Base-by-base conservation (phyloP, 2,329 filamentous ascomycete species). In the Talaromyces sp. region DNA sequence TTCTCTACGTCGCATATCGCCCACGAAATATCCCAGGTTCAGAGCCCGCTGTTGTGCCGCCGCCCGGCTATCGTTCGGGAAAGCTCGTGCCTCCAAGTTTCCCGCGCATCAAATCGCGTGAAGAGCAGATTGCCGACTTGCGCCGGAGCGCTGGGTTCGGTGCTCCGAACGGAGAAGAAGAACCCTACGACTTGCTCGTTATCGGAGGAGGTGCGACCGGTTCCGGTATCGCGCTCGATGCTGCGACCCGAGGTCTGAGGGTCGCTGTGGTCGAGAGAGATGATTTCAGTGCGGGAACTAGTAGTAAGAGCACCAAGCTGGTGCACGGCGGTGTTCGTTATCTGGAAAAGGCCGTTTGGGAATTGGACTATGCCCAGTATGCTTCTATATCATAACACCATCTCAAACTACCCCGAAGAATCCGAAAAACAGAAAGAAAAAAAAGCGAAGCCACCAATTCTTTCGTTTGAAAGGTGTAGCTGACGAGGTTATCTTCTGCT, bases 301-400 rank as follows among this genome's bases (percentile, higher is more conserved):
- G 90, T 81, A 92, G 89, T 77, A 94, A 94, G 82, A 93, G 90
- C 80, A 95, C 91, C 58, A 95, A 95, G 79, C 83, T 95, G 62
- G 91, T 95, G 19, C 91, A 95, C 78, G 91, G 91, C 70, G 91
- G 91, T 73, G 91, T 95, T 66, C 86, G 91, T 69, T 95, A 94
- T 75, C 82, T 95, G 65, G 91, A 95, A 77, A 95, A 95, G 82
- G 91, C 91, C 63, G 87, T 95, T 59, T 92, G 88, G 88, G 90
- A 93, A 75, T 82, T 94, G 72, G 91, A 95, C 77, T 93, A 93
- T 76, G 88, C 88, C 70, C 91, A 95, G 84, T 90, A 73, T 75
- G 78, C 27, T 37, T 56, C 22, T 45, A 60, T 52, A 31, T 54
- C 47, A 47, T 27, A 33, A 58, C 48, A 31, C 56, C 56, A 45